Base-by-base conservation (phyloP, 371 early-diverging fungal species). In the Zopfochytrium polystomum region DNA sequence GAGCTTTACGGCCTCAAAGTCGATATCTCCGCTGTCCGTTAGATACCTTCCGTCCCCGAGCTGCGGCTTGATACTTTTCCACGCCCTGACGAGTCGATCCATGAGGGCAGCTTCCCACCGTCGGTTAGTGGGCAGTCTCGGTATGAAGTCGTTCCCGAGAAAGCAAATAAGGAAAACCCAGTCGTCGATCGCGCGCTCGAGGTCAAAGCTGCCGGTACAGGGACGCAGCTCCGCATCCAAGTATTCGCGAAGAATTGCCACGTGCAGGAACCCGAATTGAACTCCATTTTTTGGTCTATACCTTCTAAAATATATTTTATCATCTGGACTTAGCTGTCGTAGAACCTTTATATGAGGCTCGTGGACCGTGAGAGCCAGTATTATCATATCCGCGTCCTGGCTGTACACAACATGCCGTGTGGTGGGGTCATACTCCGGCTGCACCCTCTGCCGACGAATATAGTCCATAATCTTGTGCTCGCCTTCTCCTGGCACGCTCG, bases 381-480 rank as follows among this genome's bases (percentile, higher is more conserved):
- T 99, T 70, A 99, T 99, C 53, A 99, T 77, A 84, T 99, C 99
- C 22, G 99, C 99, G 81, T 99, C 99, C 71, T 99, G 82, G 35
- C 98, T 96, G 75, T 97, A 99, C 58, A 99, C 87, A 22, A 93
- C 91, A 70, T 99, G 99, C 1, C 75, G 77, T 9, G 95, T 95
- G 68, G 91, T 92, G 25, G 94, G 86, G 68, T 95, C 84, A 66
- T 95, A 86, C 38, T 86, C 86, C 4, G 89, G 82, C 49, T 79
- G 78, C 43, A 77, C 69, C 54, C 96, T 82, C 65, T 93, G 91
- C 2, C 85, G 81, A 31, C 99, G 87, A 65, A 99, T 93, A 66
- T 87, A 99, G 74, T 93, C 92, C 95, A 98, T 96, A 66, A 99
- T 95, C 76, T 99, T 99, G 75, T 99, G 99, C 76, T 99, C 99